Base-by-base conservation (phyloP, 1,284 basidiomycete genomes). In the Microbotryum silenes-acaulis region DNA sequence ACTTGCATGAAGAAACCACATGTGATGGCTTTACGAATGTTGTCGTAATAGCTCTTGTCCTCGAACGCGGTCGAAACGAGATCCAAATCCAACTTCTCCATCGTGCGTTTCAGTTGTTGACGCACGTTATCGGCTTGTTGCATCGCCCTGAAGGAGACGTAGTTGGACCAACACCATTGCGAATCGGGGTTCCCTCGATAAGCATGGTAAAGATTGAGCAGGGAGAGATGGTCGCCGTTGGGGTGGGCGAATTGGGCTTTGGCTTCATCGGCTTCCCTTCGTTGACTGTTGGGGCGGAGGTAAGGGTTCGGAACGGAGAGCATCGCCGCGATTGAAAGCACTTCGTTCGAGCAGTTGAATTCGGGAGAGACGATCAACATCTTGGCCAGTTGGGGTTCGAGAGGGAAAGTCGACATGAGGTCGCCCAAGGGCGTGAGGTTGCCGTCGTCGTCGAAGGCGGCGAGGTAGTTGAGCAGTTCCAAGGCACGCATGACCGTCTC, bases 1-100 rank as follows among this genome's bases (percentile, higher is more conserved):
- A 94, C 85, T 75, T 97, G 94, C 94, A 97, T 97, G 78, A 98
- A 99, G 81, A 91, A 98, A 0, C 93, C 94, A 72, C 87, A 89
- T 0, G 90, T 87, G 51, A 98, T 80, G 2, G 88, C 86, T 76
- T 87, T 86, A 33, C 90, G 84, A 63, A 98, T 86, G 71, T 88
- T 87, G 62, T 78, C 73, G 77, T 85, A 89, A 73, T 90, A 84
- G 72, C 86, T 88, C 74, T 83, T 83, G 75, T 88, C 84, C 72
- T 97, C 88, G 63, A 77, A 78, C 2, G 78, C 75, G 1, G 86
- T 83, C n/a, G 88, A 87, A 29, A 93, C 77, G 21, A 94, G 77
- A 31, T 89, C 86, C 67, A 75, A 63, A 61, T 77, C 74, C 60
- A 73, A 72, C 45, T 86, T 85, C 77, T 97, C 92, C 94, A 99